Percentiles rank a stretch among this genome's conserved stretches.
phyloP scores from a whole-genome alignment of 352 stramenopile genomes.

The Phytophthora niederhauseri region DNA sequence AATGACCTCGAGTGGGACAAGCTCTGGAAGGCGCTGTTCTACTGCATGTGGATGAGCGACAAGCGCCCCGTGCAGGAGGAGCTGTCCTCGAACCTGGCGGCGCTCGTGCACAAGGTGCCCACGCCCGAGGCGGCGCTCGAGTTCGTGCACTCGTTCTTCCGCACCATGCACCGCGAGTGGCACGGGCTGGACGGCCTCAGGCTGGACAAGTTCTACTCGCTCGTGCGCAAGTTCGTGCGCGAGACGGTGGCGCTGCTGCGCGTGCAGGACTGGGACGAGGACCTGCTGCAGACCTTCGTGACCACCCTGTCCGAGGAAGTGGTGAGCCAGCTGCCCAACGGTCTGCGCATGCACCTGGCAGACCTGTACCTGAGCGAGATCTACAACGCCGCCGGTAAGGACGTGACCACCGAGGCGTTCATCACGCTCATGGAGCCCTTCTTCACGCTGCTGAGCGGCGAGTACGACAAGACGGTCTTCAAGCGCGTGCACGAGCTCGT shows the following conservation, averaged over 20 bases:
- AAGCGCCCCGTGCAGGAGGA: constrained; percentile 84
- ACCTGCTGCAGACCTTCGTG: constrained; percentile 56
- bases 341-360: constrained; percentile 76
- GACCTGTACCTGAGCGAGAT: constrained; percentile 80
- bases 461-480: constrained; percentile 84
- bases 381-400: constrained; percentile 53
- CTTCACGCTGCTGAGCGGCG: constrained; percentile 73
- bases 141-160: constrained; percentile 85
- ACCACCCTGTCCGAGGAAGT: constrained; percentile 72
- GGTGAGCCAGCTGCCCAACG: constrained; percentile 82
- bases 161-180: constrained; percentile 88
- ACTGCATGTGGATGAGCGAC: constrained; percentile 93
- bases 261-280: constrained; percentile 58
- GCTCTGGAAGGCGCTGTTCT: constrained; percentile 91
- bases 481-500: constrained; percentile 82
- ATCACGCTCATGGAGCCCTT: constrained; percentile 82
- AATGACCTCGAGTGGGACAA: constrained; percentile 84
- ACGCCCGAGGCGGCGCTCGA: constrained; percentile 45
- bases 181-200: constrained; percentile 85
- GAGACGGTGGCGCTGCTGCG: constrained; percentile 67
- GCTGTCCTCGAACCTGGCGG: constrained; percentile 68
- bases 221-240: constrained; percentile 84
- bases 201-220: constrained; percentile 88
- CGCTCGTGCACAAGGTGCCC: constrained; percentile 68
- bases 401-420: constrained; percentile 64